A percentile compares a stretch with the other conserved stretches of the same genome.
phyloP scores from a whole-genome alignment of 2,329 filamentous ascomycete species.

The Diaporthe caulivora region DNA sequence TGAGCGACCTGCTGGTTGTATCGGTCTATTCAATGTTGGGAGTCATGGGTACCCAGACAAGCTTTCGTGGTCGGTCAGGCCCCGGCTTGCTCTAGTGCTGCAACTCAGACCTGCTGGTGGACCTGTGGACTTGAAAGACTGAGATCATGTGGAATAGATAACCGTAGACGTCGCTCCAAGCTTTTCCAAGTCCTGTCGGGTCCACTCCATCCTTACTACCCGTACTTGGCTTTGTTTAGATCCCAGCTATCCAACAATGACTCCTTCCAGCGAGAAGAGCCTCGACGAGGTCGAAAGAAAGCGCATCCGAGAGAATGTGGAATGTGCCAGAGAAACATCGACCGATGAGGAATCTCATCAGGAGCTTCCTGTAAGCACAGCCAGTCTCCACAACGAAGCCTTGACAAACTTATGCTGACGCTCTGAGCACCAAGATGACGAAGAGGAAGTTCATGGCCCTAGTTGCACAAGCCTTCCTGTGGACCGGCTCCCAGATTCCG shows the following conservation, averaged over 20 bases:
- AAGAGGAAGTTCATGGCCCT: conserved; percentile 36
- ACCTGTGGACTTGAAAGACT: background rate
- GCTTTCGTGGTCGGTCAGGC: conserved; percentile 9
- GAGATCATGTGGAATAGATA: background rate
- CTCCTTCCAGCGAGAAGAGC: conserved; percentile 31
- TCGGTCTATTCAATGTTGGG: no score
- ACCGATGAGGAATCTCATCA: conserved; percentile 29
- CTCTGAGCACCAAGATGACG: conserved; percentile 14
- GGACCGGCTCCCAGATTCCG: conserved; percentile 71
- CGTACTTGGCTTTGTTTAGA: background rate
- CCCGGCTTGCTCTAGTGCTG: conserved; percentile 17
- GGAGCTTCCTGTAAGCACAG: conserved; percentile 22
- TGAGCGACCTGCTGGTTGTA: no score
- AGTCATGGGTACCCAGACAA: background rate
- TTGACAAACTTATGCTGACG: background rate
- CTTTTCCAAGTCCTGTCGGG: background rate
- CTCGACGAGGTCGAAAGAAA: conserved; percentile 3
- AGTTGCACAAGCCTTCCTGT: conserved; percentile 62
- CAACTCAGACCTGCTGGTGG: background rate
- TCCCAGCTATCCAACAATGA: conserved; percentile 4
- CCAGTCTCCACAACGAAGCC: background rate
- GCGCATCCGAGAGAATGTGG: conserved; percentile 26
- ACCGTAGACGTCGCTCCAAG: background rate
- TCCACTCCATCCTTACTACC: conserved; percentile 3
- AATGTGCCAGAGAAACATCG: background rate